Conservation (phyloP, 768 basidiomycete species). For the Scleroderma citrinum region DNA sequence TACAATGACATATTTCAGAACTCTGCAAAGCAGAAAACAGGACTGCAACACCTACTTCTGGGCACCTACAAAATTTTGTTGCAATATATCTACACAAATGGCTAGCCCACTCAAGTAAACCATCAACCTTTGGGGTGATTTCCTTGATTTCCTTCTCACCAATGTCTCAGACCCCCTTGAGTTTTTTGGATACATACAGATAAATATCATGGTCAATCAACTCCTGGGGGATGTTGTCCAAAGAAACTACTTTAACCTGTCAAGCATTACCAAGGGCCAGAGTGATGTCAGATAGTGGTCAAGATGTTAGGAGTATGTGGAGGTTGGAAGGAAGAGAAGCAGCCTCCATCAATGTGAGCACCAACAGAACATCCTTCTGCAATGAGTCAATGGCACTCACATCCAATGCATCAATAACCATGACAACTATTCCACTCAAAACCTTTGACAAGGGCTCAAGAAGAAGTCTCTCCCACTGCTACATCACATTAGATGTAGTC, state of each 20-base stretch:
- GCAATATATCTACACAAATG: too few species aligned
- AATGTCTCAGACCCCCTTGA: background rate
- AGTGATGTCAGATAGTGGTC: slow-evolving; percentile 24
- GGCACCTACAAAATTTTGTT: too few species aligned
- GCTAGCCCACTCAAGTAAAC: slow-evolving; percentile 18
- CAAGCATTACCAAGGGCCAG: background rate
- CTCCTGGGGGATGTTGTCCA: background rate
- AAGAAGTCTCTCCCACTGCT: background rate
- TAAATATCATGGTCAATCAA: background rate
- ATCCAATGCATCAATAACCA: background rate
- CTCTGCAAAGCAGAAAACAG: too few species aligned
- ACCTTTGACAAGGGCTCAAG: slow-evolving; percentile 1
- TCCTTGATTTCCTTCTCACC: background rate
- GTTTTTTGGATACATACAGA: background rate
- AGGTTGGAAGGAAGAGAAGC: slow-evolving; percentile 38
- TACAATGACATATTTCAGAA: too few species aligned
- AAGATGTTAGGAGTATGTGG: slow-evolving; percentile 30
- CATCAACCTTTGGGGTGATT: slow-evolving; percentile 8
- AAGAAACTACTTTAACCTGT: background rate
- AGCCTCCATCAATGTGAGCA: slow-evolving; percentile 31
- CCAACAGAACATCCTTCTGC: slow-evolving; percentile 9
- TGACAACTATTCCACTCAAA: slow-evolving; percentile 6
- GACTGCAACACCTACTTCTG: too few species aligned
- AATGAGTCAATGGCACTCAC: background rate
- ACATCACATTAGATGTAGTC: background rate